Evolutionary conservation across 495 filamentous ascomycete species (phyloP).

Genomic region (Hypoxylon intermedium): DNA sequence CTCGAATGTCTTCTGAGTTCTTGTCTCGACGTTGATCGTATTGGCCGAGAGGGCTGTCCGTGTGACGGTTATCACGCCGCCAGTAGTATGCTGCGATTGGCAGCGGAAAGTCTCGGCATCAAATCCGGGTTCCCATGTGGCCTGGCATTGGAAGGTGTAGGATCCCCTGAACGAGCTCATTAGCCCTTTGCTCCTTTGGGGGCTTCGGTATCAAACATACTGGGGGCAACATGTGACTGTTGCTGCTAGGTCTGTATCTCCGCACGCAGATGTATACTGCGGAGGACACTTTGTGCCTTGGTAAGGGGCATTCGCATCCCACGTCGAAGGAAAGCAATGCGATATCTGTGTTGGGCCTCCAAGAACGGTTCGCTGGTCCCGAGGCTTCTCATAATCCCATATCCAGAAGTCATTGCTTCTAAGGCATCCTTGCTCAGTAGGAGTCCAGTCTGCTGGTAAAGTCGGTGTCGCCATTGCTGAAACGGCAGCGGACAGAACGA

Average conservation of each 20-base stretch:
- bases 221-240: slow-evolving; percentile 41
- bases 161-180: neutral
- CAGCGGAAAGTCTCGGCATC: slow-evolving; percentile 27
- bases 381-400: slow-evolving; percentile 23
- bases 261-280: slow-evolving; percentile 38
- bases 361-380: slow-evolving; percentile 35
- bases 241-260: neutral
- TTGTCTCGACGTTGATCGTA: slow-evolving; percentile 13
- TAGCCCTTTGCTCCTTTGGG: neutral
- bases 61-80: slow-evolving; percentile 6
- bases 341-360: slow-evolving; percentile 42
- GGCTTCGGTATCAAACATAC: slow-evolving; percentile 14
- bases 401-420: slow-evolving; percentile 39
- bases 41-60: slow-evolving; percentile 20
- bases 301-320: slow-evolving; percentile 30
- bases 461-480: slow-evolving; percentile 8
- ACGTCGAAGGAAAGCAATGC: slow-evolving; percentile 37
- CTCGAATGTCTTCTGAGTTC: slow-evolving; percentile 12
- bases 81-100: slow-evolving; percentile 6
- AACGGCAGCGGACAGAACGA: neutral
- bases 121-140: neutral
- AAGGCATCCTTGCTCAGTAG: slow-evolving; percentile 28
- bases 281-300: slow-evolving; percentile 34
- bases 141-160: slow-evolving; percentile 25
- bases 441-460: slow-evolving; percentile 28